phyloP scores from a whole-genome alignment of 2,329 filamentous ascomycete species.

The Aspergillus latus region DNA sequence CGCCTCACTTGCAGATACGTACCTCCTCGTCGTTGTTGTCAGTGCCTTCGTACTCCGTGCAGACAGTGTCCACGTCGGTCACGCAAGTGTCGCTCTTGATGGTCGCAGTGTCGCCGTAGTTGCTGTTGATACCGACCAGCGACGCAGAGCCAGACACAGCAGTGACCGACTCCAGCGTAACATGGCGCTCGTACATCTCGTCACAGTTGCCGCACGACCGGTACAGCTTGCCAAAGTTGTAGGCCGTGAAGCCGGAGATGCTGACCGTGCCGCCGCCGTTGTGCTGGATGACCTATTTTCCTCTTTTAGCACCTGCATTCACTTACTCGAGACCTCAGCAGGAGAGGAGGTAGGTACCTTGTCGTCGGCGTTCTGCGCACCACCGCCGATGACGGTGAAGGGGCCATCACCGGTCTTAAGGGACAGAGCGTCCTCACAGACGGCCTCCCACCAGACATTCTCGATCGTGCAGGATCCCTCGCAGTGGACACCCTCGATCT shows the following conservation, averaged over 20 bases:
- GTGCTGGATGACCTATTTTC: slow-evolving; percentile 28
- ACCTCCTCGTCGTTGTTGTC: slow-evolving; percentile 25
- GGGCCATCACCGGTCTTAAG: slow-evolving; percentile 33
- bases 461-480: slow-evolving; percentile 31
- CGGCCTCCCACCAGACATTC: slow-evolving; percentile 40
- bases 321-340: background rate
- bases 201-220: slow-evolving; percentile 50
- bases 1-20: background rate
- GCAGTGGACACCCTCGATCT: slow-evolving; percentile 44
- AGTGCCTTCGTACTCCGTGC: slow-evolving; percentile 33
- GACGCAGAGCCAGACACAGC: slow-evolving; percentile 29
- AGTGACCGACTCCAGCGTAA: slow-evolving; percentile 32
- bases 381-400: slow-evolving; percentile 39
- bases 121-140: slow-evolving; percentile 38
- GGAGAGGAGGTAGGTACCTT: slow-evolving; percentile 24
- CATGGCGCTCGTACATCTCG: slow-evolving; percentile 21
- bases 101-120: slow-evolving; percentile 10
- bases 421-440: slow-evolving; percentile 44
- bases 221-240: slow-evolving; percentile 48
- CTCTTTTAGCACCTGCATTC: background rate
- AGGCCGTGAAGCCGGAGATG: slow-evolving; percentile 41
- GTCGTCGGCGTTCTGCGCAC: slow-evolving; percentile 34
- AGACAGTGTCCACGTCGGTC: slow-evolving; percentile 14
- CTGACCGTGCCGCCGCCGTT: slow-evolving; percentile 35
- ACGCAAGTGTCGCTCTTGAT: slow-evolving; percentile 31